These are phyloP conservation scores for Colletotrichum sp. DNA, from an alignment of 2,329 filamentous ascomycete genomes.

Conservation along the genomic window DNA sequence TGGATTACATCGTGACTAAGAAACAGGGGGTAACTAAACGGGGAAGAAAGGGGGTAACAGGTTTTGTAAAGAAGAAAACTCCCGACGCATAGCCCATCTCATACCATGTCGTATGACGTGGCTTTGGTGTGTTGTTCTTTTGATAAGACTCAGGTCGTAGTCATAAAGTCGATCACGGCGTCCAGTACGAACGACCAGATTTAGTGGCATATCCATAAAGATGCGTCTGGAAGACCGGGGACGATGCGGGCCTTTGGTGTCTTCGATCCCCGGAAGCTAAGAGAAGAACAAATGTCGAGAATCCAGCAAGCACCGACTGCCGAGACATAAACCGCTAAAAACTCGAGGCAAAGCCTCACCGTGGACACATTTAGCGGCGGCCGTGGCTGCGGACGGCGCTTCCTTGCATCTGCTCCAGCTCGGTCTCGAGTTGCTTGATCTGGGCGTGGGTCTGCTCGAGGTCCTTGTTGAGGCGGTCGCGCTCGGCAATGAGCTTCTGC, in stretches of 20 bases:
- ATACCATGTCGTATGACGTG: neutral
- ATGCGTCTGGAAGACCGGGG: neutral
- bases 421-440: conserved; percentile 89
- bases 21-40: conserved; percentile 25
- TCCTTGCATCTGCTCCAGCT: conserved; percentile 93
- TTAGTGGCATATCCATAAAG: conserved; percentile 13
- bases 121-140: neutral
- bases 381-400: conserved; percentile 89
- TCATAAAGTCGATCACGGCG: neutral
- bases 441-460: conserved; percentile 95
- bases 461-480: conserved; percentile 99
- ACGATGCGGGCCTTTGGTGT: neutral
- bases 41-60: conserved; percentile 19
- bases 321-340: conserved; percentile 24
- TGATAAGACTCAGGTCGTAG: neutral
- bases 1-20: conserved; percentile 48
- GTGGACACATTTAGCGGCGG: conserved; percentile 69
- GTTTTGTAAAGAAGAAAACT: conserved; percentile 22
- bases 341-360: neutral
- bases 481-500: conserved; percentile 99
- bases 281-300: conserved; percentile 22
- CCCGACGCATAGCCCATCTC: conserved; percentile 9
- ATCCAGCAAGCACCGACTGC: conserved; percentile 25
- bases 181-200: neutral
- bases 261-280: neutral